phyloP scores from a whole-genome alignment of 805 yeast genomes.

The Suhomyces sp. region DNA sequence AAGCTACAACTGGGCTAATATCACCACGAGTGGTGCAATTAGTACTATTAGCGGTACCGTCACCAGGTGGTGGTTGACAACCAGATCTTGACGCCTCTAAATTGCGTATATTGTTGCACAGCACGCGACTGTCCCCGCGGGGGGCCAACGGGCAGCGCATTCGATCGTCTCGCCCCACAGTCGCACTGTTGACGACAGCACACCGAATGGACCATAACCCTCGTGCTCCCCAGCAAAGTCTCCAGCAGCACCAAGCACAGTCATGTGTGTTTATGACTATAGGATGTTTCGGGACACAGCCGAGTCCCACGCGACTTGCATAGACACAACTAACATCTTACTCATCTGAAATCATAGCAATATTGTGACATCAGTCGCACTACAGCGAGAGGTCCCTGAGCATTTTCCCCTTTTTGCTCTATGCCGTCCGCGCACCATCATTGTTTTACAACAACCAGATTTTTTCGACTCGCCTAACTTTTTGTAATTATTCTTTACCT shows the following conservation, averaged over 20 bases:
- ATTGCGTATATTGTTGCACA: background rate
- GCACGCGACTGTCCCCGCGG: background rate
- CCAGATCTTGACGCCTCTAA: background rate
- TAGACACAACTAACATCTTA: background rate
- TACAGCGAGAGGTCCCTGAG: background rate
- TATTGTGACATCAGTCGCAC: background rate
- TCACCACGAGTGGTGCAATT: no score
- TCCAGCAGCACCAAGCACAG: no score
- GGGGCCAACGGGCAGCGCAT: background rate
- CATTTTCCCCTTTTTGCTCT: background rate
- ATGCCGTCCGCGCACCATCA: background rate
- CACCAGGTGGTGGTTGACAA: background rate
- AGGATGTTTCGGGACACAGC: background rate
- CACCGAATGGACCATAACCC: background rate
- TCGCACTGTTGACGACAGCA: background rate
- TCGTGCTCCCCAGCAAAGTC: no score
- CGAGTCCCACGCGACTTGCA: background rate
- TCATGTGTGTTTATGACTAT: no score
- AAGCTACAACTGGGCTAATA: background rate
- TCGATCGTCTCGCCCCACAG: background rate
- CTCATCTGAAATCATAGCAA: background rate
- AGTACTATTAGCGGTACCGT: no score
- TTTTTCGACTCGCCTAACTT: conserved; percentile 1
- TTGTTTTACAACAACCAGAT: conserved; percentile 4
- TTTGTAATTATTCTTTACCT: background rate